A percentile compares a stretch with the other conserved stretches of the same genome.
These are phyloP conservation scores for Cutaneotrichosporon sp. DNA, from an alignment of 1,284 basidiomycete species.

Conservation along the genomic window DNA sequence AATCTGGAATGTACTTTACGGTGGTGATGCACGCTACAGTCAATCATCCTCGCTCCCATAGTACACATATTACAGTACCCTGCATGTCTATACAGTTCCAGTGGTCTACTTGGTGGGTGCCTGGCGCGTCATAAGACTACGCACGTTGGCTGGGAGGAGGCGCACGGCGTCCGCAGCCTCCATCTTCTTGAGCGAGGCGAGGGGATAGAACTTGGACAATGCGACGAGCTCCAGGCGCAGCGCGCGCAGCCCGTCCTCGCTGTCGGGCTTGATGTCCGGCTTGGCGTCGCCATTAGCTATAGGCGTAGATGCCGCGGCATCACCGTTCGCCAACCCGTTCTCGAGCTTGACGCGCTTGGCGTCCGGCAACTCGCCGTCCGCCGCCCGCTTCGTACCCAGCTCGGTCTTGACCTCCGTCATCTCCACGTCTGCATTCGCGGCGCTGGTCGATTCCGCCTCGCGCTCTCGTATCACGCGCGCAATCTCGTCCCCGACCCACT, in stretches of 20 bases:
- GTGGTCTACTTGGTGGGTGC: neutral
- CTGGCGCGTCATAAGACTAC: constrained; percentile 35
- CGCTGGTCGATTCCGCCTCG: constrained; percentile 2
- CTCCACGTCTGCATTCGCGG: neutral
- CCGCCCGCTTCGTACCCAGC: constrained; percentile 11
- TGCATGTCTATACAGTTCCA: neutral
- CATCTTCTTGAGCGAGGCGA: constrained; percentile 47
- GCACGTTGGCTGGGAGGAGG: constrained; percentile 44
- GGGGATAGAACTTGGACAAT: constrained; percentile 48
- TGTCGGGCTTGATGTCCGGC: constrained; percentile 12
- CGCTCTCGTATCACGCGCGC: constrained; percentile 10
- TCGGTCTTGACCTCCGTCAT: constrained; percentile 4
- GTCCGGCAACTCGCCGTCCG: constrained; percentile 6
- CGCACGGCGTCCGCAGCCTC: constrained; percentile 37
- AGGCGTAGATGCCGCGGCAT: neutral
- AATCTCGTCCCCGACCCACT: constrained; percentile 39
- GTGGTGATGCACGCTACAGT: neutral
- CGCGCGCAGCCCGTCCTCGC: constrained; percentile 26
- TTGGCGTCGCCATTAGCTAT: neutral
- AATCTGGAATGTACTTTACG: too few relatives aligned
- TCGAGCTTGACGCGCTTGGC: constrained; percentile 17
- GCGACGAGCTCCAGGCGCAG: constrained; percentile 47
- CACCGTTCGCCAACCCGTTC: neutral
- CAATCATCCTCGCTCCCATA: neutral
- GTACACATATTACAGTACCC: constrained; percentile 1